phyloP scores from a whole-genome alignment of 2,329 filamentous ascomycete species.

The Aspergillus terreus region DNA sequence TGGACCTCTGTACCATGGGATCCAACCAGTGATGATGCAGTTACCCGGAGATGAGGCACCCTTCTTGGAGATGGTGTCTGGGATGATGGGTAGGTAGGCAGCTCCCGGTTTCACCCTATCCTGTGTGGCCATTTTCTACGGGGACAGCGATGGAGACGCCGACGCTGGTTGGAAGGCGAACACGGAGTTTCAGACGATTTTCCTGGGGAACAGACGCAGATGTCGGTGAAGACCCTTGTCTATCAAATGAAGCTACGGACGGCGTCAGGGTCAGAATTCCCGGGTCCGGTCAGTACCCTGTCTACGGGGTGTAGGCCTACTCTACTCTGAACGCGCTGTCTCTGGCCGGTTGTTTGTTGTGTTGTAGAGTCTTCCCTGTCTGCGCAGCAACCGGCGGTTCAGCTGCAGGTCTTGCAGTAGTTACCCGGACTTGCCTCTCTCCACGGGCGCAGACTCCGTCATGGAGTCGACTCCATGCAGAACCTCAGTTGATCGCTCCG shows the following conservation, averaged over 20 bases:
- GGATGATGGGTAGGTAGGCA: background rate
- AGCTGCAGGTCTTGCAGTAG: constrained; percentile 1
- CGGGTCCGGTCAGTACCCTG: background rate
- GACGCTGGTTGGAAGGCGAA: no score
- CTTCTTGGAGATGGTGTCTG: background rate
- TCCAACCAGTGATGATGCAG: constrained; percentile 12
- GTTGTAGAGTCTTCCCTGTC: background rate
- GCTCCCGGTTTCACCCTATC: background rate
- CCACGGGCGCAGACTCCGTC: constrained; percentile 7
- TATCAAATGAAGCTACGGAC: background rate
- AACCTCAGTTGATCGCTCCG: constrained; percentile 20
- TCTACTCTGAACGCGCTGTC: background rate
- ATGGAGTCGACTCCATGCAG: constrained; percentile 14
- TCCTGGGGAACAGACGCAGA: background rate
- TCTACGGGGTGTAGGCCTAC: background rate
- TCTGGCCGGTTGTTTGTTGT: constrained; percentile 11
- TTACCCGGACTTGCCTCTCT: constrained; percentile 16
- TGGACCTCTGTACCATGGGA: constrained; percentile 11
- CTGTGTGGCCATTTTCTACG: background rate
- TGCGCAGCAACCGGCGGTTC: constrained; percentile 15
- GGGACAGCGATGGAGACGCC: no score
- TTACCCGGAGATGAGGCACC: constrained; percentile 12
- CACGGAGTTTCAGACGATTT: background rate
- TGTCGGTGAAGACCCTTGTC: background rate
- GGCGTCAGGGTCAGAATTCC: no score